Percentiles rank a stretch among this genome's conserved stretches.
These are phyloP conservation scores for Rhamnella rubrinervis DNA, from an alignment of 331 rosid species.

Conservation along the genomic window DNA sequence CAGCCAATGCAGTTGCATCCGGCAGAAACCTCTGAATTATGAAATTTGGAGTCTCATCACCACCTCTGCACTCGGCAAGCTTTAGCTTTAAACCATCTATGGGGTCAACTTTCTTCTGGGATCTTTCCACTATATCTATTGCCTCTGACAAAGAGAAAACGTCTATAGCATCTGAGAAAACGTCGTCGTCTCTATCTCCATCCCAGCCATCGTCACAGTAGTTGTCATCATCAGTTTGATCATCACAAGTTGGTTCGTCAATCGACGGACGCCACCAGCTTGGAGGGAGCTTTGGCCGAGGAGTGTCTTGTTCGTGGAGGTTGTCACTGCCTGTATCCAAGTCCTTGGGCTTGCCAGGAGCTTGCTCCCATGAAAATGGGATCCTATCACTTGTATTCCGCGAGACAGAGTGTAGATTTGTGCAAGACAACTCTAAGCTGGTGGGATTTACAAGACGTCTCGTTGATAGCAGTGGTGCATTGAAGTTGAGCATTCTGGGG, in stretches of 20 bases:
- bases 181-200: conserved; percentile 27
- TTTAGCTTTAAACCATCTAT: conserved; percentile 42
- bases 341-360: conserved; percentile 70
- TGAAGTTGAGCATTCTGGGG: conserved; percentile 65
- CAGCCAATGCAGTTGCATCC: conserved; percentile 82
- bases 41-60: conserved; percentile 45
- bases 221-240: neutral
- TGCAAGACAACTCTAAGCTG: conserved; percentile 22
- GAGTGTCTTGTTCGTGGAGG: conserved; percentile 30
- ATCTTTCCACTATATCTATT: conserved; percentile 69
- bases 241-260: conserved; percentile 9
- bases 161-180: conserved; percentile 56
- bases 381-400: conserved; percentile 44
- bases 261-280: conserved; percentile 32
- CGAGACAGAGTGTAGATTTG: conserved; percentile 7
- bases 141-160: conserved; percentile 77
- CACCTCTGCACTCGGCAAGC: conserved; percentile 45
- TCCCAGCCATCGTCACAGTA: conserved; percentile 20
- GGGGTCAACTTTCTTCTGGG: conserved; percentile 29
- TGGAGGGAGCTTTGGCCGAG: conserved; percentile 61
- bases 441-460: conserved; percentile 31
- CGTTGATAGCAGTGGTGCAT: conserved; percentile 69
- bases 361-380: conserved; percentile 88
- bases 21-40: conserved; percentile 84
- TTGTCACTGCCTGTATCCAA: neutral